Percentiles rank a stretch among this genome's conserved stretches.
These are phyloP conservation scores for Hapsidospora chrysogenum DNA, from an alignment of 495 filamentous ascomycete genomes.

Conservation along the genomic window DNA sequence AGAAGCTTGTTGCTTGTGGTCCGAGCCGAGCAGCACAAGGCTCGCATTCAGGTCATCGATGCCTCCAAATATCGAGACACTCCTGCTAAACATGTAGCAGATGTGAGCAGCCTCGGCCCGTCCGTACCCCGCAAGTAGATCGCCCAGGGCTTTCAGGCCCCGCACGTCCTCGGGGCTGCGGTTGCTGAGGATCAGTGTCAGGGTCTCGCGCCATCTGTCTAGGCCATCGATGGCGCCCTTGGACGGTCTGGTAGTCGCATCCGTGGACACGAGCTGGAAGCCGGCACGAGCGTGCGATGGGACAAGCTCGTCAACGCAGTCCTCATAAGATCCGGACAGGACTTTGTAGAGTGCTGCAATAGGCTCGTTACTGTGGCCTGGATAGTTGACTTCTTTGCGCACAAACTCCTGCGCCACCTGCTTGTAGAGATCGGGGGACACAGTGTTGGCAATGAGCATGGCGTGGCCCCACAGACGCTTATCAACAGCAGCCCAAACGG, in stretches of 20 bases:
- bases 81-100: slow-evolving; percentile 49
- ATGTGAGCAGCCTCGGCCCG: slow-evolving; percentile 82
- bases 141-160: slow-evolving; percentile 65
- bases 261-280: slow-evolving; percentile 64
- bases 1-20: slow-evolving; percentile 49
- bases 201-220: slow-evolving; percentile 84
- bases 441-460: slow-evolving; percentile 75
- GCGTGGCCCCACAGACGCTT: slow-evolving; percentile 91
- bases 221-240: slow-evolving; percentile 70
- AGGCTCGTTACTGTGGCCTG: slow-evolving; percentile 60
- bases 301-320: slow-evolving; percentile 93
- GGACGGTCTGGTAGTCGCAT: slow-evolving; percentile 39
- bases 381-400: slow-evolving; percentile 70
- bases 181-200: slow-evolving; percentile 74
- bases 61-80: slow-evolving; percentile 52
- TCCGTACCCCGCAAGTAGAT: slow-evolving; percentile 71
- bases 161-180: slow-evolving; percentile 61
- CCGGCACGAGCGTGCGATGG: slow-evolving; percentile 84
- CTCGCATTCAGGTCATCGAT: slow-evolving; percentile 65
- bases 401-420: slow-evolving; percentile 91
- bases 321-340: slow-evolving; percentile 84
- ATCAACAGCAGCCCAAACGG: slow-evolving; percentile 90
- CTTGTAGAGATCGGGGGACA: slow-evolving; percentile 54
- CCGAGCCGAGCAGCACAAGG: slow-evolving; percentile 69
- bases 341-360: slow-evolving; percentile 83